Base-by-base conservation (phyloP, 768 basidiomycete genomes). In the Suillus subalutaceus region DNA sequence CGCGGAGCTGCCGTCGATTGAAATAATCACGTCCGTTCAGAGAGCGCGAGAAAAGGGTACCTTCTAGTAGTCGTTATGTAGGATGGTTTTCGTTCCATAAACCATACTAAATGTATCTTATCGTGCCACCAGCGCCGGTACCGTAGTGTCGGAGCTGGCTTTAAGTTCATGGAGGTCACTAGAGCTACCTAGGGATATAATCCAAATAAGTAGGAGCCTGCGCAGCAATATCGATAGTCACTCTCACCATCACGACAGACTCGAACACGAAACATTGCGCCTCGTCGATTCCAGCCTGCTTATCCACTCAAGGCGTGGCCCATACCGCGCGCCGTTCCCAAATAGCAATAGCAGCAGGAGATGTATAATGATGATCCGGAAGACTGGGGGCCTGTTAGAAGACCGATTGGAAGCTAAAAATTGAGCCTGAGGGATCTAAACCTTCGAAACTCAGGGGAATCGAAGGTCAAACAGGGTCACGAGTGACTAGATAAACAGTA, bases 271-370 rank as follows among this genome's bases (percentile, higher is more conserved):
- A n/a, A 66, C 69, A 67, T 66, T 73, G 64, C 86, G 86, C n/a
- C 71, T 85, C 55, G 67, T 75, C 30, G 68, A 63, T 41, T 85
- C 85, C 4, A 73, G 37, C 37, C 80, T 63, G 89, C 89, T 26
- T 84, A 82, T 72, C 71, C 80, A 32, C 71, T 93, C 66, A 77
- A 84, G 52, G 77, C 77, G 2, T 78, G 93, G 35, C 93, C n/a
- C 91, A 68, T 90, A 96, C 78, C 85, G 90, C 32, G 82, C 84
- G 15, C 67, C 88, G 9, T 93, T 94, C 75, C 85, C 85, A 40
- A 76, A 83, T 40, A 95, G 94, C 74, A 94, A 83, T 40, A 95
- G 94, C 74, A 94, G 92, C 75, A 84, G 84, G 12, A 79, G 75
- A 93, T 94, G 89, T 89, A 91, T 68, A 74, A 80, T 56, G 87